Evolutionary conservation across 441 rosid genomes (phyloP).

Genomic region (Capsella rubella): DNA sequence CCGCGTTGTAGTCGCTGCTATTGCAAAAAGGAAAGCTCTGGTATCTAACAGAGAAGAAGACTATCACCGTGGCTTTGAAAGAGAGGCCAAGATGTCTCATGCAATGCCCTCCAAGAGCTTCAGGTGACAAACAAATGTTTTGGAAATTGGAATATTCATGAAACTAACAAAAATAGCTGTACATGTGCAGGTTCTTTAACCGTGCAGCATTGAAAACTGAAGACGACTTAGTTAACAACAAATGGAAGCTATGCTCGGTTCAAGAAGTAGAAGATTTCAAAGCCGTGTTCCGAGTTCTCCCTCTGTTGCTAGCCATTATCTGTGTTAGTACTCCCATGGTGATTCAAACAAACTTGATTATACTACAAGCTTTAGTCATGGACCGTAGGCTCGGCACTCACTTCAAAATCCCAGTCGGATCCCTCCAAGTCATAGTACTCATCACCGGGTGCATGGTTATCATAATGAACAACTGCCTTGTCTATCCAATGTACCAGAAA

Average conservation of each 20-base stretch:
- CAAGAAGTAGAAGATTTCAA: slow-evolving; percentile 65
- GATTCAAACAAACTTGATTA: slow-evolving; percentile 41
- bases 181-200: slow-evolving; percentile 44
- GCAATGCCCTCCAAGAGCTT: slow-evolving; percentile 40
- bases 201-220: slow-evolving; percentile 53
- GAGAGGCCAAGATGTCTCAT: neutral
- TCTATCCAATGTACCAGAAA: slow-evolving; percentile 46
- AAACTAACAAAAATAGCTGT: too few relatives aligned
- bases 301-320: slow-evolving; percentile 43
- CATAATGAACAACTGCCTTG: slow-evolving; percentile 41
- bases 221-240: neutral
- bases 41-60: slow-evolving; percentile 42
- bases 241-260: slow-evolving; percentile 52
- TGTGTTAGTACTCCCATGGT: slow-evolving; percentile 42
- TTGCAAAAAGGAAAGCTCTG: slow-evolving; percentile 40
- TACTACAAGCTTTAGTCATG: slow-evolving; percentile 54
- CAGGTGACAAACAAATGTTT: slow-evolving; percentile 23
- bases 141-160: too few relatives aligned
- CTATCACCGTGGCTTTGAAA: slow-evolving; percentile 17
- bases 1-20: slow-evolving; percentile 53
- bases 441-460: slow-evolving; percentile 40
- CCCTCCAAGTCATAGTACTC: slow-evolving; percentile 39
- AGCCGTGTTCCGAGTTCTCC: slow-evolving; percentile 51
- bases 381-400: slow-evolving; percentile 49
- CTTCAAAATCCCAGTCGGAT: slow-evolving; percentile 57